Evolutionary conservation across 352 stramenopile genomes (phyloP).

Genomic region (Phytophthora pini): DNA sequence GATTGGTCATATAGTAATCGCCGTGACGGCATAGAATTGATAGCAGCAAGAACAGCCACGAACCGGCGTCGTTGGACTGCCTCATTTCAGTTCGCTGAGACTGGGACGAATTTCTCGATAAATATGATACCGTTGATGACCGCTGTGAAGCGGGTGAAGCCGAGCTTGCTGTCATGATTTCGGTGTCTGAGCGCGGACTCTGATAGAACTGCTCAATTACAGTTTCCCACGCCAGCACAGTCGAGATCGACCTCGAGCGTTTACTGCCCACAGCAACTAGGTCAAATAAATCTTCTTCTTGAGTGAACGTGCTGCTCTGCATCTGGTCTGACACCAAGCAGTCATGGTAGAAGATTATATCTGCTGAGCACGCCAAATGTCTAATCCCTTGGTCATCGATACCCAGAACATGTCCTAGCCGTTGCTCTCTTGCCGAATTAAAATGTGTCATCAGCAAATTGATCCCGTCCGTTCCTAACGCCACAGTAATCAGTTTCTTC

Average conservation of each 20-base stretch:
- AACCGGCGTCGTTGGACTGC: slow-evolving; percentile 41
- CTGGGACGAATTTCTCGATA: slow-evolving; percentile 31
- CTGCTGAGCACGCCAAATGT: slow-evolving; percentile 57
- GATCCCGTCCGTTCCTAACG: slow-evolving; percentile 54
- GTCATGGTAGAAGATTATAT: slow-evolving; percentile 68
- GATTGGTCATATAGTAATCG: slow-evolving; percentile 59
- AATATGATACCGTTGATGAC: slow-evolving; percentile 34
- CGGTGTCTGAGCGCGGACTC: slow-evolving; percentile 32
- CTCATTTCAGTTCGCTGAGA: slow-evolving; percentile 30
- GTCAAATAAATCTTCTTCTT: slow-evolving; percentile 30
- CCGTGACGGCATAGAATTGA: slow-evolving; percentile 55
- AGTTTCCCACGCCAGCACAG: slow-evolving; percentile 51
- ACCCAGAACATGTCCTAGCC: slow-evolving; percentile 34
- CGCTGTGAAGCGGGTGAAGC: slow-evolving; percentile 30
- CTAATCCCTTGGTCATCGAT: slow-evolving; percentile 53
- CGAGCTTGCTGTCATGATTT: slow-evolving; percentile 28
- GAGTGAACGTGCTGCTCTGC: slow-evolving; percentile 10
- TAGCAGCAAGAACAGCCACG: slow-evolving; percentile 58
- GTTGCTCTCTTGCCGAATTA: slow-evolving; percentile 38
- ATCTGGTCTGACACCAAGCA: slow-evolving; percentile 42
- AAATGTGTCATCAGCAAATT: slow-evolving; percentile 50
- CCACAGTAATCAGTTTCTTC: slow-evolving; percentile 44
- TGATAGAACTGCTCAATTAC: slow-evolving; percentile 50
- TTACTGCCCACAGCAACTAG: slow-evolving; percentile 34
- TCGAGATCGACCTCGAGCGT: slow-evolving; percentile 27